These are phyloP conservation scores for Aspergillus versicolor DNA, from an alignment of 2,329 filamentous ascomycete genomes.

Conservation along the genomic window DNA sequence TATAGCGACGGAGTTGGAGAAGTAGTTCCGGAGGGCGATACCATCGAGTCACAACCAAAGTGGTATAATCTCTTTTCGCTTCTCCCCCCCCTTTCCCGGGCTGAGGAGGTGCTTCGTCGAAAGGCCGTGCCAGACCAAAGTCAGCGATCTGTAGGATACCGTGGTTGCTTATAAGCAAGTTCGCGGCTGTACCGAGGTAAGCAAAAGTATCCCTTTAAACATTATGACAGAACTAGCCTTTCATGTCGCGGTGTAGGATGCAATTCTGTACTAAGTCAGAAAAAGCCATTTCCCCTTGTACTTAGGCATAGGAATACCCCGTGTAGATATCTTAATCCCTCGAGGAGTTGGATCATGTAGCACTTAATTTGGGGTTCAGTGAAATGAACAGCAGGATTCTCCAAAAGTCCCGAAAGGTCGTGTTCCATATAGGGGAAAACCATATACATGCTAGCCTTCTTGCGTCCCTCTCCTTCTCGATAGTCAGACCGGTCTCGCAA, in stretches of 20 bases:
- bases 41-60: slow-evolving; percentile 95
- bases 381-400: slow-evolving; percentile 88
- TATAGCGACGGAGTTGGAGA: slow-evolving; percentile 84
- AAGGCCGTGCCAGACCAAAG: slow-evolving; percentile 91
- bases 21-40: slow-evolving; percentile 93
- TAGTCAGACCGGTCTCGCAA: slow-evolving; percentile 18
- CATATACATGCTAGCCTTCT: slow-evolving; percentile 89
- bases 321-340: slow-evolving; percentile 87
- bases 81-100: slow-evolving; percentile 78
- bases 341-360: slow-evolving; percentile 90
- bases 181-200: slow-evolving; percentile 62
- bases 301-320: slow-evolving; percentile 48
- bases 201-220: not conserved
- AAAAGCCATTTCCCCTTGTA: not conserved
- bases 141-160: slow-evolving; percentile 95
- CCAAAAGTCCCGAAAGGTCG: slow-evolving; percentile 92
- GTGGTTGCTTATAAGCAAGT: slow-evolving; percentile 90
- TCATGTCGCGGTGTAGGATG: slow-evolving; percentile 97
- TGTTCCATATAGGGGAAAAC: slow-evolving; percentile 99
- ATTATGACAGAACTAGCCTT: slow-evolving; percentile 46
- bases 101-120: slow-evolving; percentile 78
- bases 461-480: slow-evolving; percentile 67
- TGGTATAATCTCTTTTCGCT: slow-evolving; percentile 87
- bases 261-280: slow-evolving; percentile 50
- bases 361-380: slow-evolving; percentile 93